These are phyloP conservation scores for Phanerochaete sordida DNA, from an alignment of 768 basidiomycete genomes.

Conservation along the genomic window DNA sequence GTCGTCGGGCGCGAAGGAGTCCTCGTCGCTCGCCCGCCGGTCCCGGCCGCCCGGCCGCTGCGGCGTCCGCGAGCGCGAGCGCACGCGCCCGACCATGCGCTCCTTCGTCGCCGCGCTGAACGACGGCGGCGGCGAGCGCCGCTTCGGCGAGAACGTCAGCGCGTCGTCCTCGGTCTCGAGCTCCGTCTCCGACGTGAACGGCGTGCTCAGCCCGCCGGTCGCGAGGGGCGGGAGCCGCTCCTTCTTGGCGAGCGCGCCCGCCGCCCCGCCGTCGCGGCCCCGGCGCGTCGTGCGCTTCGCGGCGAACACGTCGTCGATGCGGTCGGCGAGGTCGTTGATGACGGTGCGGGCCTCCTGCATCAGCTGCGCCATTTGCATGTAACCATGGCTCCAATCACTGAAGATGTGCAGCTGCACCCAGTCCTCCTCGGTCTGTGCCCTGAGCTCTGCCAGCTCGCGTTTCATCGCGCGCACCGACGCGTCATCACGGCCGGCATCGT, in stretches of 20 bases:
- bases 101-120: conserved; percentile 6
- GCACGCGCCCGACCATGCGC: conserved; percentile 3
- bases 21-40: neutral
- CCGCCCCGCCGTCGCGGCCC: neutral
- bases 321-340: conserved; percentile 81
- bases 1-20: neutral
- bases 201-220: conserved; percentile 19
- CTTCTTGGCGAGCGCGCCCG: neutral
- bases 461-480: conserved; percentile 36
- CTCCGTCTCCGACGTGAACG: conserved; percentile 40
- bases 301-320: conserved; percentile 81
- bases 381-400: conserved; percentile 96
- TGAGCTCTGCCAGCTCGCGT: conserved; percentile 58
- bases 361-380: conserved; percentile 89
- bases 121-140: conserved; percentile 27
- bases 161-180: conserved; percentile 61
- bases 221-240: neutral
- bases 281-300: conserved; percentile 2
- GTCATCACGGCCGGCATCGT: conserved; percentile 25
- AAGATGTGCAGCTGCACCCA: conserved; percentile 94
- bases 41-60: neutral
- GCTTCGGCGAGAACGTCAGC: conserved; percentile 70
- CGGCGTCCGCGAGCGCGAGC: conserved; percentile 7
- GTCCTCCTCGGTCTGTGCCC: conserved; percentile 78
- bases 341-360: conserved; percentile 80